A percentile compares a stretch with the other conserved stretches of the same genome.
Conservation (phyloP, 139 green algal species). For the Spirogloea muscicola region DNA sequence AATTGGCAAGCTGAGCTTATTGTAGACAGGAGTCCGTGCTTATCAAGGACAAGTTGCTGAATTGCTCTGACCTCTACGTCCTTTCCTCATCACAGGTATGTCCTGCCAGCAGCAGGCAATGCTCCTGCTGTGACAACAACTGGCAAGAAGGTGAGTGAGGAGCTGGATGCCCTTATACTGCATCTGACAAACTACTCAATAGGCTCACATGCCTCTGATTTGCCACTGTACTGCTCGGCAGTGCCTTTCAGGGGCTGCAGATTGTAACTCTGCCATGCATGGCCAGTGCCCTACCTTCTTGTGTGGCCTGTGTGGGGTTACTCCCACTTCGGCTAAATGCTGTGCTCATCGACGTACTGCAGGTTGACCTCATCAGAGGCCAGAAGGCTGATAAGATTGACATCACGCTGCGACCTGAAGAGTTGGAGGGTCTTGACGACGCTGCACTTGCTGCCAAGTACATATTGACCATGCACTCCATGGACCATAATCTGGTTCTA, state of each 20-base stretch:
- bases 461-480: neutral
- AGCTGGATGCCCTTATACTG: no score
- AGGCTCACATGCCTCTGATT: no score
- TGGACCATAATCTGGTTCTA: neutral
- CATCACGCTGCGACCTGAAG: conserved; percentile 81
- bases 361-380: conserved; percentile 8
- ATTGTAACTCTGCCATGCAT: no score
- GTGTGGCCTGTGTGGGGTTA: neutral
- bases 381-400: conserved; percentile 70
- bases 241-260: no score
- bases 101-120: no score
- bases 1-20: no score
- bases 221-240: no score
- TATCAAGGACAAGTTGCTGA: neutral
- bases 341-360: neutral
- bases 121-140: no score
- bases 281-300: no score
- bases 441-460: conserved; percentile 44
- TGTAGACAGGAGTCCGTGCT: neutral
- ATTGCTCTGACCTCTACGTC: neutral
- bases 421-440: conserved; percentile 87
- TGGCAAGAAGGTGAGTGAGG: no score
- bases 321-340: neutral
- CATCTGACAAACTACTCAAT: no score
- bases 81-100: no score